phyloP scores from a whole-genome alignment of 352 stramenopile genomes.

The Phytophthora cajani region DNA sequence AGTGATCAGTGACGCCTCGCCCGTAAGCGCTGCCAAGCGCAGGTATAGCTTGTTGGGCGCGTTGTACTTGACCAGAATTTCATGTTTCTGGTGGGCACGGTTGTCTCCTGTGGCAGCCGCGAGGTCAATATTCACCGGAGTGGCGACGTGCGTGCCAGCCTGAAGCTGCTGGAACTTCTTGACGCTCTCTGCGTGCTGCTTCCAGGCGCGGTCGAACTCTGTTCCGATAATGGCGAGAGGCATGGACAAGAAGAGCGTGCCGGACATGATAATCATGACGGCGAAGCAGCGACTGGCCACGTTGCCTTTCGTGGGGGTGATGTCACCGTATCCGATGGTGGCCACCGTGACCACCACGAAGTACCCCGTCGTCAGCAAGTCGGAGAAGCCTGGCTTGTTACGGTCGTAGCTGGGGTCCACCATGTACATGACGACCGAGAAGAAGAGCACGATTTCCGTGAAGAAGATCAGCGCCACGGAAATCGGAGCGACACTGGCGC shows the following conservation, averaged over 20 bases:
- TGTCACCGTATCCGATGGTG: constrained; percentile 82
- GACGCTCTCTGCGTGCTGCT: constrained; percentile 74
- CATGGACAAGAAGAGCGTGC: constrained; percentile 87
- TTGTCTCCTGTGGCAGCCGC: constrained; percentile 35
- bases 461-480: constrained; percentile 85
- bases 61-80: constrained; percentile 86
- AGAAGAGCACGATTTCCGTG: constrained; percentile 82
- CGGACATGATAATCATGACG: constrained; percentile 87
- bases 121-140: constrained; percentile 33
- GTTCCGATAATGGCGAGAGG: constrained; percentile 87
- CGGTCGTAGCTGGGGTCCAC: constrained; percentile 77
- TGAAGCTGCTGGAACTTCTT: constrained; percentile 59
- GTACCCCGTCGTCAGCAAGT: constrained; percentile 77
- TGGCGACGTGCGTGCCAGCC: constrained; percentile 26
- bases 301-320: constrained; percentile 79
- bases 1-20: constrained; percentile 73
- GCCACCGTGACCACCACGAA: constrained; percentile 80
- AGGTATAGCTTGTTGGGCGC: constrained; percentile 72
- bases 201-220: constrained; percentile 83
- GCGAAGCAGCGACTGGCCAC: constrained; percentile 64
- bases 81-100: constrained; percentile 63
- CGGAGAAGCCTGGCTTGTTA: constrained; percentile 68
- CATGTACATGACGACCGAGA: constrained; percentile 83
- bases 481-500: constrained; percentile 75
- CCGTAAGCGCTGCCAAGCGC: constrained; percentile 61